Evolutionary conservation across 2,329 filamentous ascomycete genomes (phyloP).

Genomic region (Alternaria sp.): DNA sequence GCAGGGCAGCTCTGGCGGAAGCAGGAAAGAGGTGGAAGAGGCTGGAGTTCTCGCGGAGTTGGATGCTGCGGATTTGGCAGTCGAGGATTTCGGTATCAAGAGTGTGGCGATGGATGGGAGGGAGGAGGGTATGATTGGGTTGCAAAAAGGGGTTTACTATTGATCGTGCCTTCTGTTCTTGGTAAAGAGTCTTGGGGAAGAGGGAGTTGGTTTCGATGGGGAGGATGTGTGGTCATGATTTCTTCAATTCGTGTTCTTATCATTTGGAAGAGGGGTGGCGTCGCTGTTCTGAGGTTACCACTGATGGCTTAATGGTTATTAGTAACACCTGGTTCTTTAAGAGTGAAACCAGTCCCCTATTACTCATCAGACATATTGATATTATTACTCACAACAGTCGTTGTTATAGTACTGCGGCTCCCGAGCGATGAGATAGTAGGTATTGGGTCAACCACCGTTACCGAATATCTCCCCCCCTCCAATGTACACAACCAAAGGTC

Average conservation of each 20-base stretch:
- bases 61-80: constrained; percentile 34
- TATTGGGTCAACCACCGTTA: neutral
- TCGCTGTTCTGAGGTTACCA: neutral
- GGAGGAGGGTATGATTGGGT: constrained; percentile 42
- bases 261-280: neutral
- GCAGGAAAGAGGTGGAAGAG: constrained; percentile 1
- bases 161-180: constrained; percentile 9
- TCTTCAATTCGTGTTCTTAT: neutral
- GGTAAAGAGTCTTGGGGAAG: neutral
- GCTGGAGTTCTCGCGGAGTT: constrained; percentile 16
- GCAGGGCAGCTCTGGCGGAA: constrained; percentile 4
- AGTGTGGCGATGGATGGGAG: constrained; percentile 28
- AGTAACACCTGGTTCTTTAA: neutral
- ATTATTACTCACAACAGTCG: neutral
- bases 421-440: neutral
- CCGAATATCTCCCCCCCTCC: too few species aligned
- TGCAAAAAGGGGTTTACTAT: constrained; percentile 40
- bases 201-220: neutral
- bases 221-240: neutral
- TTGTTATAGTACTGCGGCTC: neutral
- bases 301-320: neutral
- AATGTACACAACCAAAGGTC: too few species aligned
- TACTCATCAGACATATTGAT: neutral
- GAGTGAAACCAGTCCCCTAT: neutral
- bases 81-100: constrained; percentile 27